A percentile compares a stretch with the other conserved stretches of the same genome.
These are phyloP conservation scores for Rubia tinctorum DNA, from an alignment of 305 asterid species.

Conservation along the genomic window DNA sequence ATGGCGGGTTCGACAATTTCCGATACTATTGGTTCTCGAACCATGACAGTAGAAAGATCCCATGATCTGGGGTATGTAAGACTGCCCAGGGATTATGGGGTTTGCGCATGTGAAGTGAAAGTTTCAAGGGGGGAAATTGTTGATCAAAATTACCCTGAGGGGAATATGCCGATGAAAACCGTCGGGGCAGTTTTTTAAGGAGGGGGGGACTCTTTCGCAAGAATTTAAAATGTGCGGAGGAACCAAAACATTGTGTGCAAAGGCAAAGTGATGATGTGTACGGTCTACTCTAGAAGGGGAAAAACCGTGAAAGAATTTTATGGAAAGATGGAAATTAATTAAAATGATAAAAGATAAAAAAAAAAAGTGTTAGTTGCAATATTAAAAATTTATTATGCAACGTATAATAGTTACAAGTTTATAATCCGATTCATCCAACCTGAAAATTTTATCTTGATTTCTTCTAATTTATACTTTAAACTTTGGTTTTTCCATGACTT, in stretches of 20 bases:
- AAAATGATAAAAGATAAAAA: too few species aligned
- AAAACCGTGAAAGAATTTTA: too few species aligned
- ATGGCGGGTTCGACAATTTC: conserved; percentile 21
- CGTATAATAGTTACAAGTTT: too few species aligned
- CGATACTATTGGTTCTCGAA: conserved; percentile 22
- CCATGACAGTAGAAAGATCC: conserved; percentile 37
- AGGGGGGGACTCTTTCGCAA: background rate
- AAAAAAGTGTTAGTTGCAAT: too few species aligned
- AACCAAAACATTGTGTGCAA: background rate
- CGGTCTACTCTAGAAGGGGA: too few species aligned
- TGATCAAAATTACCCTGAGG: background rate
- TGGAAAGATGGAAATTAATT: too few species aligned
- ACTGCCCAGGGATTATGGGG: too few species aligned
- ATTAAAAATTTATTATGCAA: too few species aligned
- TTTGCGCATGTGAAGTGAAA: background rate
- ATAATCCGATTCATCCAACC: too few species aligned
- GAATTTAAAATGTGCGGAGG: conserved; percentile 6
- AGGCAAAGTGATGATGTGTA: background rate
- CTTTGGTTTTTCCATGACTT: too few species aligned
- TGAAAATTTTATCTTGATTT: too few species aligned
- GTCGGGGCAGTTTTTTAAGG: background rate
- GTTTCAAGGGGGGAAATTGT: background rate
- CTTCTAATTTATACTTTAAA: too few species aligned
- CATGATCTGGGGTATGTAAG: conserved; percentile 28
- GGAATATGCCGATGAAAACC: background rate